Percentiles rank a stretch among this genome's conserved stretches.
Evolutionary conservation across 2,329 filamentous ascomycete genomes (phyloP).

Genomic region (Harringtonia aguacate): DNA sequence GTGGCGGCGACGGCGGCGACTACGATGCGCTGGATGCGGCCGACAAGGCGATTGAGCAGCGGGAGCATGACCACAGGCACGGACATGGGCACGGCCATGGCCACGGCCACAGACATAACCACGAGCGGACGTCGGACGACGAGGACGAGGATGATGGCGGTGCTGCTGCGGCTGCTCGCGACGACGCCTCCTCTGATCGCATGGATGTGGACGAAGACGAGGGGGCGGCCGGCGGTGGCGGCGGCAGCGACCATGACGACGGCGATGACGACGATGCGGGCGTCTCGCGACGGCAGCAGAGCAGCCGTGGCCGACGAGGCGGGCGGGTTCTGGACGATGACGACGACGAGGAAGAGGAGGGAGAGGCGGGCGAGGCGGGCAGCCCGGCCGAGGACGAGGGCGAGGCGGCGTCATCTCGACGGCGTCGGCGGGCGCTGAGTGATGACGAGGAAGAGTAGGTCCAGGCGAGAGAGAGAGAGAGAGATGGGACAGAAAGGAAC

Average conservation of each 20-base stretch:
- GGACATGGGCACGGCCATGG: no score
- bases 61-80: no score
- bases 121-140: conserved; percentile 11
- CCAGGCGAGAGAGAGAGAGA: no score
- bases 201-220: conserved; percentile 47
- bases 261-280: conserved; percentile 1
- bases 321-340: conserved; percentile 18
- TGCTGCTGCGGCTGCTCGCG: no score
- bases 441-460: conserved; percentile 10
- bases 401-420: conserved; percentile 7
- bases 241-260: conserved; percentile 4
- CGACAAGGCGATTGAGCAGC: conserved; percentile 25
- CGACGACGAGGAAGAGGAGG: conserved; percentile 14
- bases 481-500: no score
- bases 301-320: conserved; percentile 7
- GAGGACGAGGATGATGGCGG: conserved; percentile 14
- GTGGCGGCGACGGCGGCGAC: conserved; percentile 25
- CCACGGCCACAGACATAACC: conserved; percentile 17
- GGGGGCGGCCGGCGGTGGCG: conserved; percentile 15
- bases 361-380: not conserved
- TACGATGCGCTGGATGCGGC: conserved; percentile 15
- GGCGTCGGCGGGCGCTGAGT: conserved; percentile 23
- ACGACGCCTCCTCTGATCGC: conserved; percentile 26
- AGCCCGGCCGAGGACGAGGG: not conserved
- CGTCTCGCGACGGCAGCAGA: conserved; percentile 8